Percentiles rank a stretch among this genome's conserved stretches.
Evolutionary conservation across 2,329 filamentous ascomycete species (phyloP).

Genomic region (Apiospora arundinis): DNA sequence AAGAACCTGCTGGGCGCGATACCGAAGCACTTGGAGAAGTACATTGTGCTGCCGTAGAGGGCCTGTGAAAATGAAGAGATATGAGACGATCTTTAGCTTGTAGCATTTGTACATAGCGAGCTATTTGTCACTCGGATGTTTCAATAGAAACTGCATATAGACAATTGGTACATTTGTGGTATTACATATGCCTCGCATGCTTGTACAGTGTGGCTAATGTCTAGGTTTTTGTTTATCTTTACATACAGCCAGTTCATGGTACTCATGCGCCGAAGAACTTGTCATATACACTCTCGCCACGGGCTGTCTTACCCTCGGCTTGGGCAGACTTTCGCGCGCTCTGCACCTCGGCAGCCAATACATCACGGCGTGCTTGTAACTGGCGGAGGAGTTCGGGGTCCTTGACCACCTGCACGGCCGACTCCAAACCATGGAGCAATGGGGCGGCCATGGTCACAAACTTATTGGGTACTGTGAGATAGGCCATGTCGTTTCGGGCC

Average conservation of each 20-base stretch:
- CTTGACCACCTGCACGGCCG: constrained; percentile 50
- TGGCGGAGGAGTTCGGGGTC: constrained; percentile 42
- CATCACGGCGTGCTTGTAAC: constrained; percentile 48
- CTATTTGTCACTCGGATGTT: background rate
- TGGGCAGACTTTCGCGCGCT: constrained; percentile 26
- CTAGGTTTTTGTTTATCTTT: background rate
- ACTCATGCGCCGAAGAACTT: constrained; percentile 37
- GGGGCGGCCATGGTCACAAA: constrained; percentile 45
- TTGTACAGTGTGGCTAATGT: background rate
- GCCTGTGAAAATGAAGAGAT: background rate
- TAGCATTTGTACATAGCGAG: constrained; percentile 9
- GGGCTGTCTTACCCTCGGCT: constrained; percentile 35
- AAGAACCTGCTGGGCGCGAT: constrained; percentile 85
- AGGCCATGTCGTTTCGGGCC: constrained; percentile 35
- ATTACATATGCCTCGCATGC: constrained; percentile 13
- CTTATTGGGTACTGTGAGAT: constrained; percentile 43
- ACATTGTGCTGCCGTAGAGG: constrained; percentile 83
- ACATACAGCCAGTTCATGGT: background rate
- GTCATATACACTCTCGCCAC: constrained; percentile 39
- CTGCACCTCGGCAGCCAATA: constrained; percentile 45
- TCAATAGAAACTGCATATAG: constrained; percentile 14
- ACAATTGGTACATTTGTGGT: constrained; percentile 18
- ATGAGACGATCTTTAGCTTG: background rate
- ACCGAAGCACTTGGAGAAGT: constrained; percentile 86
- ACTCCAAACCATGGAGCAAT: constrained; percentile 51